Evolutionary conservation across 768 basidiomycete species (phyloP).

Genomic region (Mycena amicta): DNA sequence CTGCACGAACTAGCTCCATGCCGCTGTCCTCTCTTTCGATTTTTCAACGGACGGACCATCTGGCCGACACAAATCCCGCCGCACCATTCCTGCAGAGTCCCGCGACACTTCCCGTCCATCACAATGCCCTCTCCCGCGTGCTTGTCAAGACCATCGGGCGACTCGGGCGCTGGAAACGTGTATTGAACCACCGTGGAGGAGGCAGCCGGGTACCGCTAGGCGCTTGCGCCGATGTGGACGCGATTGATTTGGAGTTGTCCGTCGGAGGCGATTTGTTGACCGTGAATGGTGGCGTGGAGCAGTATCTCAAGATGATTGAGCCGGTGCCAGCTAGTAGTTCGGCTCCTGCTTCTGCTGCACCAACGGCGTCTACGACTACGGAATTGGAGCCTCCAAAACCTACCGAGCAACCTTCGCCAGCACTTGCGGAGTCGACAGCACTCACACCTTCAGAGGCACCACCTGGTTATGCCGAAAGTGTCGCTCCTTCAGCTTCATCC

Average conservation of each 20-base stretch:
- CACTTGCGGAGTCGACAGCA: conserved; percentile 1
- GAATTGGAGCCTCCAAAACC: neutral
- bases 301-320: conserved; percentile 63
- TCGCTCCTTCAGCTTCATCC: neutral
- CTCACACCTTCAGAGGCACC: neutral
- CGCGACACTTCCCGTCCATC: conserved; percentile 53
- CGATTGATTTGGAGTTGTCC: conserved; percentile 69
- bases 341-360: neutral
- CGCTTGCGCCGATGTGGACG: conserved; percentile 56
- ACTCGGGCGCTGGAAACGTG: conserved; percentile 81
- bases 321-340: conserved; percentile 19
- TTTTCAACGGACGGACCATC: conserved; percentile 61
- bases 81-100: conserved; percentile 42
- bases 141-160: conserved; percentile 83
- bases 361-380: neutral
- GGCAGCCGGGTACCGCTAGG: conserved; percentile 28
- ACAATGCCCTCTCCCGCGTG: conserved; percentile 70
- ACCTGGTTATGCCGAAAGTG: conserved; percentile 5
- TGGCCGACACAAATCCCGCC: conserved; percentile 30
- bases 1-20: conserved; percentile 48
- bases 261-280: conserved; percentile 63
- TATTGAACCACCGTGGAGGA: conserved; percentile 51
- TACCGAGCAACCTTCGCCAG: neutral
- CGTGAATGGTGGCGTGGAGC: conserved; percentile 64
- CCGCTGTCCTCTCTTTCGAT: conserved; percentile 62